Base-by-base conservation (phyloP, 345 rosid species). In the Gossypium sturtianum region DNA sequence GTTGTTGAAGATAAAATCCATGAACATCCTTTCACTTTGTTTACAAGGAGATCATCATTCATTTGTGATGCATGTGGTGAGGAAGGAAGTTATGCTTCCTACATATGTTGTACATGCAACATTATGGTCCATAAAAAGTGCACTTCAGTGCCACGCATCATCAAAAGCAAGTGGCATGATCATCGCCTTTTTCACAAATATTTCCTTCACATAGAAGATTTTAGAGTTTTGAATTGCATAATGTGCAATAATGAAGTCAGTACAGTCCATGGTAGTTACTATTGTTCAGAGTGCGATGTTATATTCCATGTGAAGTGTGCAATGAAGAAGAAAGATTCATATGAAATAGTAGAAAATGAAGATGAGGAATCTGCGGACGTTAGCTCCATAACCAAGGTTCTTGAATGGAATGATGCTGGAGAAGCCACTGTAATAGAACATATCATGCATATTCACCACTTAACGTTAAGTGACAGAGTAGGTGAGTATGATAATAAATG, bases 311-410 rank as follows among this genome's bases (percentile, higher is more conserved):
- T 66, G 10, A 44, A 44, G 2, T 66, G 70, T 6, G 34, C 1
- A 4, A 12, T 0, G 7, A 2, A 6, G 2, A 0, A 66, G 0
- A 5, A 2, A 12, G 1, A 0, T 2, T 44, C 25, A 2, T 66
- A 66, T 12, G 12, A 1, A 19, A 12, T 44, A 20, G 53, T 66
- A 19, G 52, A 19, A 66, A 10, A 66, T 12, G 53, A 66, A 66
- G 34, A 20, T 2, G 34, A 38, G 6, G 5, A 38, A 17, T 63
- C 47, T 38, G 7, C 19, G 7, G 44, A 29, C 7, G 38, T 34
- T 16, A 43, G 41, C 5, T 17, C 67, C 4, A 9, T 38, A 1
- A 38, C 22, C 8, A 7, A 17, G 29, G 13, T 63, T 38, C n/a
- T 63, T 63, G 47, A 63, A 19, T 8, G 67, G 7, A 63, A 62